phyloP scores from a whole-genome alignment of 768 basidiomycete species.

The Lactarius trivialis region DNA sequence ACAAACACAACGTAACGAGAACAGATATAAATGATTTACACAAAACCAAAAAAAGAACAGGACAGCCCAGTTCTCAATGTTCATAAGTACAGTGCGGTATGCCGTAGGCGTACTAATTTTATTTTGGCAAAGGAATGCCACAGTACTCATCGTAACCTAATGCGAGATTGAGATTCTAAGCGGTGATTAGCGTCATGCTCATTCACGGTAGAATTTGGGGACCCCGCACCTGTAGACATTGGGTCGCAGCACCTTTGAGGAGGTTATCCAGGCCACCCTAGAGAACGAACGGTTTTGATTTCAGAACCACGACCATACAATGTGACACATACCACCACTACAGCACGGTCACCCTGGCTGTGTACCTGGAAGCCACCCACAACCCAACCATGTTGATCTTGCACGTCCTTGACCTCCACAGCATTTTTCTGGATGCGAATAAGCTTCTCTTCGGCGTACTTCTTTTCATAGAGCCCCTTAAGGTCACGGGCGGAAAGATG shows the following conservation, averaged over 20 bases:
- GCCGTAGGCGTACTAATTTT: not conserved
- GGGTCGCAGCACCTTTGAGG: constrained; percentile 97
- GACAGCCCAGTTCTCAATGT: not conserved
- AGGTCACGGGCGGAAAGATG: constrained; percentile 68
- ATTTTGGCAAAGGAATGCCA: constrained; percentile 50
- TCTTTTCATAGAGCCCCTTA: constrained; percentile 62
- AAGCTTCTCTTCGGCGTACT: constrained; percentile 70
- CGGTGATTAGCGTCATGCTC: not conserved
- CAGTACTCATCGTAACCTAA: constrained; percentile 81
- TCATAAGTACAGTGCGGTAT: not conserved
- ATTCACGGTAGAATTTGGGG: not conserved
- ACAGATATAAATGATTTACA: not conserved
- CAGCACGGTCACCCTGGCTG: constrained; percentile 80
- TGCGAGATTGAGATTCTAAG: constrained; percentile 82
- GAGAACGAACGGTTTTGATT: not conserved
- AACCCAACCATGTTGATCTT: constrained; percentile 80
- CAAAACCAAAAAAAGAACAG: not conserved
- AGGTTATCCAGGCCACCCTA: constrained; percentile 95
- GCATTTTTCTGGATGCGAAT: constrained; percentile 62
- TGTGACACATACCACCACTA: constrained; percentile 69
- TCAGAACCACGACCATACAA: not conserved
- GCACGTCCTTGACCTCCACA: constrained; percentile 67
- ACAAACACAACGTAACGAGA: not conserved
- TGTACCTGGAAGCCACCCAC: constrained; percentile 95
- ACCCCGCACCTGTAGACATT: constrained; percentile 81